Evolutionary conservation across 1,284 basidiomycete genomes (phyloP).

Genomic region (Veloboletus limbatus): DNA sequence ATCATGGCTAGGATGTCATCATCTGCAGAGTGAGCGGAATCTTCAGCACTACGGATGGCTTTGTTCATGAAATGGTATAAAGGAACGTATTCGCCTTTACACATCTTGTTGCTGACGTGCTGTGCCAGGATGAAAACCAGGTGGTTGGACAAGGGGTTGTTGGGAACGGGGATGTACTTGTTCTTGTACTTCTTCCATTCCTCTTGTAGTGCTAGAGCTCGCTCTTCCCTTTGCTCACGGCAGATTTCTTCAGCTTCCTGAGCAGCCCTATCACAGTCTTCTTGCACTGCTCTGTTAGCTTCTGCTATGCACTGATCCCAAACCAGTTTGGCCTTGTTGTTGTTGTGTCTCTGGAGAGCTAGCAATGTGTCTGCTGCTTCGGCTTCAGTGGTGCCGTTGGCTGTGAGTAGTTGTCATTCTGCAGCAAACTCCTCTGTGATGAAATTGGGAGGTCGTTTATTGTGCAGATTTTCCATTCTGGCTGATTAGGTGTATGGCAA

Average conservation of each 20-base stretch:
- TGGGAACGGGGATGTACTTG: neutral
- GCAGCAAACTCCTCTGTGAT: neutral
- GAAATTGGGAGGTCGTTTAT: too few species aligned
- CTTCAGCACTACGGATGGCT: neutral
- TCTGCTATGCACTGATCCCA: neutral
- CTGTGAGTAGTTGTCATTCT: neutral
- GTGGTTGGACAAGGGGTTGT: neutral
- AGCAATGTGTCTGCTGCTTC: neutral
- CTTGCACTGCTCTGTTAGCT: neutral
- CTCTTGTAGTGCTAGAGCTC: neutral
- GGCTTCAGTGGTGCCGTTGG: neutral
- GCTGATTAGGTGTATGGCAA: too few species aligned
- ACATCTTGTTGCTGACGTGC: neutral
- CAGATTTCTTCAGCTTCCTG: too few species aligned
- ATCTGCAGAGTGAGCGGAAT: rapidly evolving
- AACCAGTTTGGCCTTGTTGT: neutral
- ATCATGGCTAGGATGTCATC: neutral
- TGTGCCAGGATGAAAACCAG: neutral
- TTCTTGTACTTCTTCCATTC: neutral
- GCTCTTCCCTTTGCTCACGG: neutral
- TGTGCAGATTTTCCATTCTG: too few species aligned
- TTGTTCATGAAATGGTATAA: neutral
- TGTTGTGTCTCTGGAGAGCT: neutral
- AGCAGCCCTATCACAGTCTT: too few species aligned
- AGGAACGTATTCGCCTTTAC: neutral